Conservation (phyloP, 257 asterid genomes). For the Pogostemon cablin region DNA sequence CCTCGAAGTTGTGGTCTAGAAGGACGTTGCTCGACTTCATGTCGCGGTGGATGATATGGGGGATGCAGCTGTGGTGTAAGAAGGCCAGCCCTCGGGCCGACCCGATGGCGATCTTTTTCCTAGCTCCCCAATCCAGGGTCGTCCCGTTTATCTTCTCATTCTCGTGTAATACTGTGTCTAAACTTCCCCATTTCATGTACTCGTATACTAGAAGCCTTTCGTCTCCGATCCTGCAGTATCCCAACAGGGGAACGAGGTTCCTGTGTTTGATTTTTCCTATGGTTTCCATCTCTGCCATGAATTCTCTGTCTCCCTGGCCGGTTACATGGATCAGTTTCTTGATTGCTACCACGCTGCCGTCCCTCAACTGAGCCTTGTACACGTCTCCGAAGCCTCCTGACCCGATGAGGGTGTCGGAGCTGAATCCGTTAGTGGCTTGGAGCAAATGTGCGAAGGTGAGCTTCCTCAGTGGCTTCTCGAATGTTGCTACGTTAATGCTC, state of each 20-base stretch:
- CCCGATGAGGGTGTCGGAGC: conserved; percentile 80
- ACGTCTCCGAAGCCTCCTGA: conserved; percentile 98
- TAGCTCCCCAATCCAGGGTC: conserved; percentile 67
- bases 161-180: conserved; percentile 81
- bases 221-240: conserved; percentile 87
- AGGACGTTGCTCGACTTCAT: conserved; percentile 98
- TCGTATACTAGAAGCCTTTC: conserved; percentile 91
- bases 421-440: conserved; percentile 93
- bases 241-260: conserved; percentile 82
- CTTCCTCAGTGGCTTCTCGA: conserved; percentile 86
- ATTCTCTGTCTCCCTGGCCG: conserved; percentile 91
- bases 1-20: conserved; percentile 76
- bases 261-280: conserved; percentile 92
- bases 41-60: conserved; percentile 94
- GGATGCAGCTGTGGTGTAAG: conserved; percentile 96
- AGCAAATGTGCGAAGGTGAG: conserved; percentile 85
- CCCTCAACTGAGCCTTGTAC: conserved; percentile 76
- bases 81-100: conserved; percentile 93
- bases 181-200: conserved; percentile 93
- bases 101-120: conserved; percentile 83
- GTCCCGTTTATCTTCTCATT: conserved; percentile 33
- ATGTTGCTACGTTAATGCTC: conserved; percentile 89
- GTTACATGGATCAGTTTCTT: conserved; percentile 87
- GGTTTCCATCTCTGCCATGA: conserved; percentile 99
- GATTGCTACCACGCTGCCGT: conserved; percentile 80